phyloP scores from a whole-genome alignment of 176 grass and related monocot genomes.

The Tillandsia leiboldiana region DNA sequence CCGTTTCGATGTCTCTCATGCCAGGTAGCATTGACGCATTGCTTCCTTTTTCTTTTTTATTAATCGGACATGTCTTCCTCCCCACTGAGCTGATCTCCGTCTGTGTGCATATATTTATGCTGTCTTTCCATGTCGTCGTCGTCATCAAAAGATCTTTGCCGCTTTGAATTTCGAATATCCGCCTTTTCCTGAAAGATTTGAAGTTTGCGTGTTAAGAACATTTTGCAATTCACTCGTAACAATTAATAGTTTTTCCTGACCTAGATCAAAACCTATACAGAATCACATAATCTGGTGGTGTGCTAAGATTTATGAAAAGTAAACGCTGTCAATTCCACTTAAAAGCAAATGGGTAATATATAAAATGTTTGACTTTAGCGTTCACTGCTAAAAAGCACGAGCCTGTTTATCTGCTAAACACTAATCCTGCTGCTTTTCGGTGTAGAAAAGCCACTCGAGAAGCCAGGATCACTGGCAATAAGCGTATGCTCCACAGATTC shows the following conservation, averaged over 20 bases:
- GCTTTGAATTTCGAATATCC: slow-evolving; percentile 2
- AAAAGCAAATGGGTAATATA: background rate
- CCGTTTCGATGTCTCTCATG: no score
- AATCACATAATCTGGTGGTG: background rate
- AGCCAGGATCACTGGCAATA: background rate
- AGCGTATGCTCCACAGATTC: background rate
- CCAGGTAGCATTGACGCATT: background rate
- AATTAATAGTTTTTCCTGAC: background rate
- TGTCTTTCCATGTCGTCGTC: slow-evolving; percentile 2
- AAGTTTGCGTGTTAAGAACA: background rate
- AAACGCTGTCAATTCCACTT: background rate
- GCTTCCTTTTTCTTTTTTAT: background rate
- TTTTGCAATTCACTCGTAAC: background rate
- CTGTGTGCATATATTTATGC: background rate
- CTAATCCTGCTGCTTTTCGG: background rate
- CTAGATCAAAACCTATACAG: background rate
- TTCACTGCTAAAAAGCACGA: background rate
- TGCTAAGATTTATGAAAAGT: background rate
- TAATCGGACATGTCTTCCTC: slow-evolving; percentile 12
- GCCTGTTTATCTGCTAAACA: background rate
- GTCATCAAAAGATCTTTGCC: background rate
- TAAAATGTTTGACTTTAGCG: background rate
- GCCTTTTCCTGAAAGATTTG: background rate
- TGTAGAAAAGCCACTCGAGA: background rate
- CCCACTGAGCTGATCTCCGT: slow-evolving; percentile 4